Percentiles rank a stretch among this genome's conserved stretches.
Conservation (phyloP, 2,329 filamentous ascomycete species). For the Pseudogymnoascus sp. region DNA sequence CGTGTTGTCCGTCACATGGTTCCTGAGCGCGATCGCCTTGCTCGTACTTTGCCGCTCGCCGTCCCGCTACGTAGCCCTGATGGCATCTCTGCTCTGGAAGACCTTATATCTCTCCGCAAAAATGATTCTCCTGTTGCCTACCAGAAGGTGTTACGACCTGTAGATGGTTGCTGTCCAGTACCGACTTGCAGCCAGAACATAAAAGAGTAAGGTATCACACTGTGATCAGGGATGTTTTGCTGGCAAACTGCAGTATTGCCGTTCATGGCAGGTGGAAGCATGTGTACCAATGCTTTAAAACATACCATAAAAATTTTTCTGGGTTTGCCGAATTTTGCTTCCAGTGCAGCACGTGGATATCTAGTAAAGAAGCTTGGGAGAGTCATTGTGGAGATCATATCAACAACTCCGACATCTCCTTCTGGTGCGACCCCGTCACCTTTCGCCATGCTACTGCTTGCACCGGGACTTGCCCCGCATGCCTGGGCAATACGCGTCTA, state of each 20-base stretch:
- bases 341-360: conserved; percentile 13
- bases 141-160: background rate
- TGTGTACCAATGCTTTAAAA: conserved; percentile 12
- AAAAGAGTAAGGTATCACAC: background rate
- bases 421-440: conserved; percentile 2
- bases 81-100: background rate
- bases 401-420: conserved; percentile 14
- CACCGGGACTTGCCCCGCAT: no score
- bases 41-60: conserved; percentile 2
- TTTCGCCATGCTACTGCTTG: conserved; percentile 11
- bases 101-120: conserved; percentile 10
- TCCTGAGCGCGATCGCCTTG: conserved; percentile 10
- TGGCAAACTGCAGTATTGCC: background rate
- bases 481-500: no score
- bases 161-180: background rate
- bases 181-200: background rate
- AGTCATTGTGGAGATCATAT: conserved; percentile 14
- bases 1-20: conserved; percentile 9
- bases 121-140: conserved; percentile 9
- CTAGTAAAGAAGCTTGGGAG: conserved; percentile 12
- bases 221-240: no score
- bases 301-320: conserved; percentile 11
- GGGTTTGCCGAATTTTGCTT: conserved; percentile 15
- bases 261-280: conserved; percentile 7
- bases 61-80: conserved; percentile 7